Conservation (phyloP, 2,329 filamentous ascomycete genomes). For the Aspergillus pseudonomiae region DNA sequence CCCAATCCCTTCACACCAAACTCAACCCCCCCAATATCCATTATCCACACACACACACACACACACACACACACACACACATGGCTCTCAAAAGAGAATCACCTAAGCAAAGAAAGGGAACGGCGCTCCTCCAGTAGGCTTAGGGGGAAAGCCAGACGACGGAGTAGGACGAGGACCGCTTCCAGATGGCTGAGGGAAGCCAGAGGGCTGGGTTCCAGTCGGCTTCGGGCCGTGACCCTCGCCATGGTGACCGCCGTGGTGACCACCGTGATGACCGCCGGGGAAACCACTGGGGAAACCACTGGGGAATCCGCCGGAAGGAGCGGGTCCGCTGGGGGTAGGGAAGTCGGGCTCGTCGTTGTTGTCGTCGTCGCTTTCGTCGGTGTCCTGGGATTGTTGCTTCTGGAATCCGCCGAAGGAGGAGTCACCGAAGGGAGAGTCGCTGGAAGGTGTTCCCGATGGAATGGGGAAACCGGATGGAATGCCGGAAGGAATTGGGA, state of each 20-base stretch:
- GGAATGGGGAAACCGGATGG: neutral
- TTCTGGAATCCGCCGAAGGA: neutral
- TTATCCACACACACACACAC: neutral
- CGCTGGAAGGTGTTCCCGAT: neutral
- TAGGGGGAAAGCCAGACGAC: neutral
- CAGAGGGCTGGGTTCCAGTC: neutral
- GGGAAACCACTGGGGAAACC: neutral
- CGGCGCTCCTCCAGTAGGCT: neutral
- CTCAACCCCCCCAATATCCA: neutral
- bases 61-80: neutral
- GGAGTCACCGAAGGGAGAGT: neutral
- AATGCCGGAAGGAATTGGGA: neutral
- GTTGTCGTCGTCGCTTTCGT: neutral
- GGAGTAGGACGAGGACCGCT: neutral
- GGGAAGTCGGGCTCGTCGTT: neutral
- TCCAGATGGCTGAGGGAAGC: neutral
- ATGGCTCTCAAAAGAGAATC: neutral
- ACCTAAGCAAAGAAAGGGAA: slow-evolving; percentile 1
- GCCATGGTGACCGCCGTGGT: neutral
- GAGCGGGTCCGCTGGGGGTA: neutral
- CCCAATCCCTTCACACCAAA: neutral
- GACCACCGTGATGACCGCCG: neutral
- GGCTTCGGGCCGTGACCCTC: neutral
- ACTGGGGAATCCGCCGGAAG: neutral
- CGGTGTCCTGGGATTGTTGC: neutral